Base-by-base conservation (phyloP, 164 flowering plant genomes). In the Hamamelis virginiana region DNA sequence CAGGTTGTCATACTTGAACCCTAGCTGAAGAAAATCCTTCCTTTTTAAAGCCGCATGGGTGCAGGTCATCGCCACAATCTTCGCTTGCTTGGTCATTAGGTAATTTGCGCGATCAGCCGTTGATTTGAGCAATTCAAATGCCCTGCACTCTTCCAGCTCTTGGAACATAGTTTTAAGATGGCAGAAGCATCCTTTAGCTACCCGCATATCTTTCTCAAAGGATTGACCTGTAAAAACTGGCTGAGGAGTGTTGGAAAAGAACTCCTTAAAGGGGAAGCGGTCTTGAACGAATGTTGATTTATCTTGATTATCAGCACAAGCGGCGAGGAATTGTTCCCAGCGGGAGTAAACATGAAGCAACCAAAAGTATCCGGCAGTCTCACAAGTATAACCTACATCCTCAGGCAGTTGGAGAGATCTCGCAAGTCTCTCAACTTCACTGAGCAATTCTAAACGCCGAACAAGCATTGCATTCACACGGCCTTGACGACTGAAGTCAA, bases 391-490 rank as follows among this genome's bases (percentile, higher is more conserved):
- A 21, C 94, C 97, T 15, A 92, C 97, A 81, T 95, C 97, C 80
- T 91, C 98, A 45, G 99, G 97, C 69, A 92, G 83, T 60, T 87
- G 92, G 50, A 95, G 95, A 68, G 97, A 90, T 78, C 86, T 81
- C 33, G 99, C 97, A 67, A 95, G 94, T 78, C 96, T 85, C 78
- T 92, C 99, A 28, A 95, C 99, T 84, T 95, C 97, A 62, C 82
- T 57, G 59, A 95, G 98, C 69, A 95, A 77, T 80, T 95, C 99
- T 62, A 96, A 69, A 14, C 99, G 86, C 56, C 97, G 82, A 52
- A 96, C 96, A 72, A 96, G 97, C 99, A 96, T 93, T 1, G 99
- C 96, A 79, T 93, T 96, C 3, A 96, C 99, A 71, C 99, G 97
- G 23, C 98, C 99, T 82, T 96, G 98, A 60, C 97, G 86, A 72